Evolutionary conservation across 352 stramenopile genomes (phyloP).

Genomic region (Stramenopiles sp.): DNA sequence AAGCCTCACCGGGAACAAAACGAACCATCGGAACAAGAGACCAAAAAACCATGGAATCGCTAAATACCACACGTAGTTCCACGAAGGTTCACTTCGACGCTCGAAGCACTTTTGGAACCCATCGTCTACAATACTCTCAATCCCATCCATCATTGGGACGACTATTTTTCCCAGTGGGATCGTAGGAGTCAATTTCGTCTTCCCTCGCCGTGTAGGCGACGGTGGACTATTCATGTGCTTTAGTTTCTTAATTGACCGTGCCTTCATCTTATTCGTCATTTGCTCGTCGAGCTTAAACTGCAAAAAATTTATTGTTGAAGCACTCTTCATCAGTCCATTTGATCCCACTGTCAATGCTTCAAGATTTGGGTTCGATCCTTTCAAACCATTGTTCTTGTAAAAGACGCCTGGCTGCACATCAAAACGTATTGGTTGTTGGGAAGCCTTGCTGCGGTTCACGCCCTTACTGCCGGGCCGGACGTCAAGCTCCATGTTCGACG

Average conservation of each 20-base stretch:
- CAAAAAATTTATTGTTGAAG: not conserved
- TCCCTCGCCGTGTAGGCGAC: not conserved
- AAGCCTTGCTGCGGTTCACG: not conserved
- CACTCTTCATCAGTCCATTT: not conserved
- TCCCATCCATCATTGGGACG: constrained; percentile 16
- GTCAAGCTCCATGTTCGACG: no score
- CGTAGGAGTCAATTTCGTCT: not conserved
- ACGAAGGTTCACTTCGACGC: constrained; percentile 17
- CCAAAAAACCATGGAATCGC: constrained; percentile 21
- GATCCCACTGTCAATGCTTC: not conserved
- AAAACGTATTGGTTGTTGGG: not conserved
- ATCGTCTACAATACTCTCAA: constrained; percentile 23
- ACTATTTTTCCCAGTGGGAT: not conserved
- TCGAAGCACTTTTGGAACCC: constrained; percentile 25
- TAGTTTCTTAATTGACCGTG: not conserved
- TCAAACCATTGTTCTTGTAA: not conserved
- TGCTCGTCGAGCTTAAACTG: not conserved
- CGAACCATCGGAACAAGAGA: constrained; percentile 22
- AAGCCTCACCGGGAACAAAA: constrained; percentile 23
- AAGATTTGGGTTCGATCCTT: not conserved
- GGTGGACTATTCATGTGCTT: not conserved
- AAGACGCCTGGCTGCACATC: not conserved
- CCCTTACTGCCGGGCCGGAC: no score
- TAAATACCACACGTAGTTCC: constrained; percentile 27
- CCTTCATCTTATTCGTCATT: not conserved